Conservation (phyloP, 805 yeast genomes). For the Cyberlindnera mississippiensis region DNA sequence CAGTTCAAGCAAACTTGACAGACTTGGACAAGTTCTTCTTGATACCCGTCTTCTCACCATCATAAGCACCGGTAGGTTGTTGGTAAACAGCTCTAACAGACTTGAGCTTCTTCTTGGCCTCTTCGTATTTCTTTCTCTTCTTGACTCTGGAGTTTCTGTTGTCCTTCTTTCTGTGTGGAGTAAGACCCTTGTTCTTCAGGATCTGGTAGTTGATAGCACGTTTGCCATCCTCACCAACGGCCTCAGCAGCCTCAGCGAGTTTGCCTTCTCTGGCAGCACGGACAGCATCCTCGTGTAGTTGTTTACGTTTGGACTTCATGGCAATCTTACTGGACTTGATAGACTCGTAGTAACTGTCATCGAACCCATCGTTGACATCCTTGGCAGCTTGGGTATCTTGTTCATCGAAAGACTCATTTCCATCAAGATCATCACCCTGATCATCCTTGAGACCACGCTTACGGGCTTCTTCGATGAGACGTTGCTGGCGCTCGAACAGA, state of each 20-base stretch:
- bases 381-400: constrained; percentile 44
- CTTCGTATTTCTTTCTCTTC: constrained; percentile 95
- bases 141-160: constrained; percentile 94
- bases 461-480: constrained; percentile 84
- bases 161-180: constrained; percentile 90
- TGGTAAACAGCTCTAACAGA: constrained; percentile 89
- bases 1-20: constrained; percentile 49
- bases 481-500: constrained; percentile 82
- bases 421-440: constrained; percentile 56
- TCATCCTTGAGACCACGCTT: constrained; percentile 65
- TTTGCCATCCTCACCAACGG: constrained; percentile 74
- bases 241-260: constrained; percentile 63
- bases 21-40: constrained; percentile 90
- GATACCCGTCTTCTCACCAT: constrained; percentile 96
- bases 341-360: constrained; percentile 54
- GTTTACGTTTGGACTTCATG: constrained; percentile 51
- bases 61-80: constrained; percentile 71
- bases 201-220: constrained; percentile 95
- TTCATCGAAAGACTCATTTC: constrained; percentile 40
- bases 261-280: constrained; percentile 83
- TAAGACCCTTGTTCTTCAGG: constrained; percentile 92
- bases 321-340: constrained; percentile 44
- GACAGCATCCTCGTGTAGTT: constrained; percentile 67
- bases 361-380: constrained; percentile 42
- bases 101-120: constrained; percentile 89